phyloP scores from a whole-genome alignment of 164 flowering plant species.

The Buxus sempervirens region DNA sequence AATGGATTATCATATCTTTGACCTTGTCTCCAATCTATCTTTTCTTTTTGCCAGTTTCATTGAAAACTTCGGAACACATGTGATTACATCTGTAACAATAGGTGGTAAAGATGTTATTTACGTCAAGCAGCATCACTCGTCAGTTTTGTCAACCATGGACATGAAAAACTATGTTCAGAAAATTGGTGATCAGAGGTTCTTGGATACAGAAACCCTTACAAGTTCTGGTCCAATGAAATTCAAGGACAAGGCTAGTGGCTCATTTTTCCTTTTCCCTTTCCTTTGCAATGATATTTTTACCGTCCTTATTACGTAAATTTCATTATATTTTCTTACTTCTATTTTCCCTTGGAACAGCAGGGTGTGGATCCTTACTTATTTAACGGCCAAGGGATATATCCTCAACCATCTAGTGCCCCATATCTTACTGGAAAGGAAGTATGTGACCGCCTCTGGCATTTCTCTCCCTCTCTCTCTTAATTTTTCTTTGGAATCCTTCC shows the following conservation, averaged over 20 bases:
- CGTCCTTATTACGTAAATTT: not conserved
- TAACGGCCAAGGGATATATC: constrained; percentile 77
- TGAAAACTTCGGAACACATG: constrained; percentile 41
- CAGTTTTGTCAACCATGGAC: constrained; percentile 60
- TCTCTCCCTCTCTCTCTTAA: not conserved
- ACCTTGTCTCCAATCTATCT: constrained; percentile 7
- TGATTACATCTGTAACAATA: constrained; percentile 68
- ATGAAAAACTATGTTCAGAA: constrained; percentile 70
- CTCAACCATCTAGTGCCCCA: constrained; percentile 62
- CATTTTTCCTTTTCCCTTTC: constrained; percentile 10
- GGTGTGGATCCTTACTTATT: constrained; percentile 50
- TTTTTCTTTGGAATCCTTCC: not conserved
- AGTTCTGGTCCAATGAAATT: constrained; percentile 53
- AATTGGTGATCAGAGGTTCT: constrained; percentile 71
- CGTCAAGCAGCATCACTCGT: constrained; percentile 66
- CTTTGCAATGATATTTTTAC: not conserved
- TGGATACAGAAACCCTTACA: constrained; percentile 37
- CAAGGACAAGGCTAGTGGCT: constrained; percentile 70
- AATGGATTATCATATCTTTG: not conserved
- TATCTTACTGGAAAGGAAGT: constrained; percentile 75
- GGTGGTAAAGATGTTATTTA: constrained; percentile 87
- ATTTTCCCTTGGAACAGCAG: constrained; percentile 28
- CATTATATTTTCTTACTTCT: not conserved
- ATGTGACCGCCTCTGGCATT: constrained; percentile 15
- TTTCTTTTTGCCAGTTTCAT: constrained; percentile 53